Conservation (phyloP, 1,284 basidiomycete genomes). For the Lentinus polychrous region DNA sequence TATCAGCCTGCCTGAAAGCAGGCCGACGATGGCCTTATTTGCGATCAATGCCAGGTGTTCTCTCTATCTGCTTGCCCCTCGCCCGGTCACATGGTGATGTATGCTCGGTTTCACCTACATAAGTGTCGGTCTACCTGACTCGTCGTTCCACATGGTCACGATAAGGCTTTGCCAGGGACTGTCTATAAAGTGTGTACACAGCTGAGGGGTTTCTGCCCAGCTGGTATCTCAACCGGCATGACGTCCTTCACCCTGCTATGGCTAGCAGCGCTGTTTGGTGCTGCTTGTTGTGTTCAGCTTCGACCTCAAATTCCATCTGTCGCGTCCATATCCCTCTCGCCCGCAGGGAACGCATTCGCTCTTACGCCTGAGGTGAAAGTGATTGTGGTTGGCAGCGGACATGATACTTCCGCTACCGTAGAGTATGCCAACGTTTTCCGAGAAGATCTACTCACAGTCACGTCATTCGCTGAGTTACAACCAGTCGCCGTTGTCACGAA, state of each 20-base stretch:
- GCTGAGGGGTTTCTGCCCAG: not conserved
- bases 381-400: slow-evolving; percentile 18
- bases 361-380: slow-evolving; percentile 16
- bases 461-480: slow-evolving; percentile 11
- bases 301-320: slow-evolving; percentile 21
- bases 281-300: not conserved
- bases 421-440: slow-evolving; percentile 28
- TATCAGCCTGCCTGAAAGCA: too few relatives aligned
- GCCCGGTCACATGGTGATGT: too few relatives aligned
- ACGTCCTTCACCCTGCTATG: too few relatives aligned
- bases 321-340: slow-evolving; percentile 14
- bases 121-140: too few relatives aligned
- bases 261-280: not conserved
- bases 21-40: too few relatives aligned
- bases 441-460: slow-evolving; percentile 22
- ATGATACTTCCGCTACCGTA: slow-evolving; percentile 18
- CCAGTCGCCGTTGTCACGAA: slow-evolving; percentile 10
- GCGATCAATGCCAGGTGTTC: too few relatives aligned
- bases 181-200: too few relatives aligned
- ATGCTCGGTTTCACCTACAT: too few relatives aligned
- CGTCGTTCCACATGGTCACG: too few relatives aligned
- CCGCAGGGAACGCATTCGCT: slow-evolving; percentile 11
- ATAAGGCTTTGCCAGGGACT: too few relatives aligned
- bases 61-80: too few relatives aligned
- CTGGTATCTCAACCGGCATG: not conserved